Evolutionary conservation across 176 grass and related monocot species (phyloP).

Genomic region (Bolboschoenus planiculmis): DNA sequence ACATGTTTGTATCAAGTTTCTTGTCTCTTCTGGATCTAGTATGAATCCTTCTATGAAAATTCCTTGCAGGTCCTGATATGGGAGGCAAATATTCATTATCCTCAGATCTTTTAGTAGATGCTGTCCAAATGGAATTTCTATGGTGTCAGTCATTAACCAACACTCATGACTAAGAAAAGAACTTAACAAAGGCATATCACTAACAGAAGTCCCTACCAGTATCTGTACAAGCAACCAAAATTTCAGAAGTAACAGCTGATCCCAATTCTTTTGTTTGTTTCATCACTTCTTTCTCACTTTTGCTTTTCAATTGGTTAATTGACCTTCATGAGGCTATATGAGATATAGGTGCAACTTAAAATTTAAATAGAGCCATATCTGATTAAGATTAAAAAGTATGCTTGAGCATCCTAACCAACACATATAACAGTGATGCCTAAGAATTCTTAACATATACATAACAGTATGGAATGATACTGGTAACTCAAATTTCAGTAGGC

Average conservation of each 20-base stretch:
- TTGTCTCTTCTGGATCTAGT: slow-evolving; percentile 31
- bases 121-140: background rate
- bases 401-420: background rate
- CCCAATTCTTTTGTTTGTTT: background rate
- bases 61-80: background rate
- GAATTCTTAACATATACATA: background rate
- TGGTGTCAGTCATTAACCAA: background rate
- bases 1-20: slow-evolving; percentile 59
- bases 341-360: background rate
- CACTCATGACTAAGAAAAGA: background rate
- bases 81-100: background rate
- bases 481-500: slow-evolving; percentile 3
- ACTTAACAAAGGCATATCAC: background rate
- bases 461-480: background rate
- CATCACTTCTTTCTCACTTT: background rate
- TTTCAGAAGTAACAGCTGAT: background rate
- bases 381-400: background rate
- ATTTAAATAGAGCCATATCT: background rate
- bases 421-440: background rate
- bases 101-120: background rate
- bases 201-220: background rate
- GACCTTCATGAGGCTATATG: background rate
- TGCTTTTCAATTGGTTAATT: slow-evolving; percentile 4
- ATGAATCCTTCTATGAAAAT: background rate
- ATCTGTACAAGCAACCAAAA: background rate